Base-by-base conservation (phyloP, 148 eudicot genomes). In the Vaccinium myrtillus region DNA sequence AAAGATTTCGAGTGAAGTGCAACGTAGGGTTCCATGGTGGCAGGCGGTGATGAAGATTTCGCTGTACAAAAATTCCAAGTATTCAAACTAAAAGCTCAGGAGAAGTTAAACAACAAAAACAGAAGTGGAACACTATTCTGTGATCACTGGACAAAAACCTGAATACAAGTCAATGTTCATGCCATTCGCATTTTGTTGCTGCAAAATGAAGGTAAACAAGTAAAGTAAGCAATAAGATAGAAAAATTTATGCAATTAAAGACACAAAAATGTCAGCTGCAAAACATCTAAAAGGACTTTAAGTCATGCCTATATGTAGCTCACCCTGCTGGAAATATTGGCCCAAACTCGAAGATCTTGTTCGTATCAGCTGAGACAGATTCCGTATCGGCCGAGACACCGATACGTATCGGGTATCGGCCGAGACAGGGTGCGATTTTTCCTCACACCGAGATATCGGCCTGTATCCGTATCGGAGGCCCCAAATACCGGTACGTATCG, bases 1-100 rank as follows among this genome's bases (percentile, higher is more conserved):
- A 92, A 96, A 21, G 95, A 92, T 83, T 90, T 89, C 16, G 96
- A 92, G 81, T 92, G 98, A 84, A 94, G 96, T 82, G 89, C 88
- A 83, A 32, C 87, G 79, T 90, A 83, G 65, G 95, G 95, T 83
- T 92, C 92, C 50, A 85, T 87, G 61, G 93, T 86, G 67, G 88
- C 85, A 80, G 95, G 91, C 71, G 90, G 93, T 51, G 97, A 89
- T 81, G 85, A 84, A 89, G 98, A 92, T 86, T 92, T 92, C 86
- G 87, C 96, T 95, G 90, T 87, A 89, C 19, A 81, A n/a, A 88
- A 86, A 78, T 82, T 84, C 78, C 54, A 81, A 83, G 75, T 54
- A 75, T 23, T 65, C 16, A 27, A 0, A 63, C 46, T 71, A 83
- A 84, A 83, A 83, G 75, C 27, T 55, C 23, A 19, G 81, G 43